Base-by-base conservation (phyloP, 2,329 filamentous ascomycete species). In the Camillea tinctor region DNA sequence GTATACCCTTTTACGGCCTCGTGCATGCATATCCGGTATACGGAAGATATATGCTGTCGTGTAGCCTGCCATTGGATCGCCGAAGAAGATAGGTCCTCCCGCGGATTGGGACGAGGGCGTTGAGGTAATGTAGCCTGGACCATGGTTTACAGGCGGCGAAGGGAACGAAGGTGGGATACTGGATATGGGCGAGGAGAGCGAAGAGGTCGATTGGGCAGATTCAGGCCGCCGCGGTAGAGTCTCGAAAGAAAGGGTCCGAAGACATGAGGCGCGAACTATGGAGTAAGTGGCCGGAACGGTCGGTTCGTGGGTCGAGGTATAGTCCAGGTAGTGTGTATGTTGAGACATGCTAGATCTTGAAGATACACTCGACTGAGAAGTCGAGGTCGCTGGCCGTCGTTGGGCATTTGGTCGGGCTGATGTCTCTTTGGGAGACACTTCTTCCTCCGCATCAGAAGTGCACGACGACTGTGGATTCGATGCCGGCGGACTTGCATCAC, bases 41-140 rank as follows among this genome's bases (percentile, higher is more conserved):
- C 87, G 86, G 69, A 90, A 90, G 64, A 89, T 87, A 72, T 88
- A 89, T 15, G 87, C 87, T 0, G 87, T 90, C 0, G 87, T 90
- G 73, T 88, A 89, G 26, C 87, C 87, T 1, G 86, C 83, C 0
- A 83, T 72, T 1, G 85, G 80, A 68, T 90, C 87, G 26, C 87
- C 87, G 61, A 90, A 89, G 72, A 90, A 88, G 56, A 90, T 88
- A 26, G 87, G 86, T 0, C 85, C 85, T 1, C 82, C 80, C 17
- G 85, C 72, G 4, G 72, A 72, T 59, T 73, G 72, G 79, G 44
- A 83, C 77, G 58, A 83, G 77, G 62, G 83, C 72, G 69, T 79
- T 79, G 66, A 84, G 1, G 83, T 85, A 24, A 85, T 79, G 66
- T 84, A 84, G 13, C 76, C 75, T 2, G 77, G 74, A 20, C 76